These are phyloP conservation scores for Arthrobotrys sphaeroides DNA, from an alignment of 2,329 filamentous ascomycete species.

Conservation along the genomic window DNA sequence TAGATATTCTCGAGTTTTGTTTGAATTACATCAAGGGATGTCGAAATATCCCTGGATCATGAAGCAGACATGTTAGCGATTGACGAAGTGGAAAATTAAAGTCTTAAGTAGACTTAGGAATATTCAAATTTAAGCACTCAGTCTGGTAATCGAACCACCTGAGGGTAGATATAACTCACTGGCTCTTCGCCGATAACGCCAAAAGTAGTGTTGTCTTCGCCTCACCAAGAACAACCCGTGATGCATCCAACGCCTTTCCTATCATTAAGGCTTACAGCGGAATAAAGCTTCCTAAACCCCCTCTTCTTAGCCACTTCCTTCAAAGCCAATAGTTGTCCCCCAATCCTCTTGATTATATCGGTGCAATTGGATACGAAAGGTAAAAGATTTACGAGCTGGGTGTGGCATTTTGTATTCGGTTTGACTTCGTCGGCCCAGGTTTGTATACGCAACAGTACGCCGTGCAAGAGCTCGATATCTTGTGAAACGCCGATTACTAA, in stretches of 20 bases:
- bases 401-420: neutral
- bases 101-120: too few species aligned
- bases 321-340: constrained; percentile 5
- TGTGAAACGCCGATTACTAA: neutral
- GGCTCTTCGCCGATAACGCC: neutral
- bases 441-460: neutral
- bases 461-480: constrained; percentile 14
- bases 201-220: constrained; percentile 12
- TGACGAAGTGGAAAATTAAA: too few species aligned
- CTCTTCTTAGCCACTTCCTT: constrained; percentile 1
- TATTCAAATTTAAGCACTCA: too few species aligned
- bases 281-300: neutral
- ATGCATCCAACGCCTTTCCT: neutral
- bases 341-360: neutral
- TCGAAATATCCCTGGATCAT: neutral
- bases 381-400: neutral
- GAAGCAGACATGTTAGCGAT: too few species aligned
- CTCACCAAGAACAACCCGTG: neutral
- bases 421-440: neutral
- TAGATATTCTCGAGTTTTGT: constrained; percentile 2
- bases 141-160: too few species aligned
- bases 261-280: neutral
- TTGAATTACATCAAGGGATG: constrained; percentile 5
- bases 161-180: too few species aligned
- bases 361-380: constrained; percentile 14